phyloP scores from a whole-genome alignment of 2,329 filamentous ascomycete species.

The Cordyceps cateniannulata region DNA sequence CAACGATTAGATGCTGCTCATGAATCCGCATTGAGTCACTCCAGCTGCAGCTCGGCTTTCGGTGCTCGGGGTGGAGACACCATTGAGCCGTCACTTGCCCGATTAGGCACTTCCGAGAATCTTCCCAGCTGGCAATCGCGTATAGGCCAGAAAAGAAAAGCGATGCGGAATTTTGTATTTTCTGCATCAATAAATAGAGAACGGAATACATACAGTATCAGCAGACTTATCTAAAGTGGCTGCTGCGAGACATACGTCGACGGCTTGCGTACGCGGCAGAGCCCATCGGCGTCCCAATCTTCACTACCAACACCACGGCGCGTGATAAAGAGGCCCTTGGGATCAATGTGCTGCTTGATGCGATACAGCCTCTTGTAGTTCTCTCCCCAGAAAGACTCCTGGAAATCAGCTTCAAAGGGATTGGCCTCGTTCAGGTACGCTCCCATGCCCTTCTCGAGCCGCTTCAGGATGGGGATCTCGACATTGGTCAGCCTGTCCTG shows the following conservation, averaged over 20 bases:
- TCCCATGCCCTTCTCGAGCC: conserved; percentile 20
- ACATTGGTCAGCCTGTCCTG: conserved; percentile 24
- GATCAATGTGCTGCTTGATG: conserved; percentile 30
- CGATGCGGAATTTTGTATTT: too few species aligned
- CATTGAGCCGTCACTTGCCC: background rate
- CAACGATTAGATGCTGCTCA: background rate
- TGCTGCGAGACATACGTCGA: background rate
- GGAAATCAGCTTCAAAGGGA: conserved; percentile 30
- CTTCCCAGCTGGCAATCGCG: background rate
- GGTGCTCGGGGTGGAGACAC: background rate
- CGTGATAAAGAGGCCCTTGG: conserved; percentile 29
- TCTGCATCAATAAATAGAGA: background rate
- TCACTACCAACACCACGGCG: conserved; percentile 32
- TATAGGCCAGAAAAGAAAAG: too few species aligned
- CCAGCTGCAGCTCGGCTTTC: background rate
- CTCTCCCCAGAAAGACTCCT: conserved; percentile 29
- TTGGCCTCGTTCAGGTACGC: conserved; percentile 28
- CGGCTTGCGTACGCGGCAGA: conserved; percentile 1
- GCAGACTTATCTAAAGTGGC: background rate
- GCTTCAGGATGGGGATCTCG: conserved; percentile 18
- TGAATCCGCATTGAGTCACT: background rate
- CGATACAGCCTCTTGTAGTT: conserved; percentile 28
- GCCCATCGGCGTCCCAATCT: conserved; percentile 24
- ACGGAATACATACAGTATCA: too few species aligned
- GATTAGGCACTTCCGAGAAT: background rate